Conservation (phyloP, 2,329 filamentous ascomycete genomes). For the Pyrenophora tritici-repentis region DNA sequence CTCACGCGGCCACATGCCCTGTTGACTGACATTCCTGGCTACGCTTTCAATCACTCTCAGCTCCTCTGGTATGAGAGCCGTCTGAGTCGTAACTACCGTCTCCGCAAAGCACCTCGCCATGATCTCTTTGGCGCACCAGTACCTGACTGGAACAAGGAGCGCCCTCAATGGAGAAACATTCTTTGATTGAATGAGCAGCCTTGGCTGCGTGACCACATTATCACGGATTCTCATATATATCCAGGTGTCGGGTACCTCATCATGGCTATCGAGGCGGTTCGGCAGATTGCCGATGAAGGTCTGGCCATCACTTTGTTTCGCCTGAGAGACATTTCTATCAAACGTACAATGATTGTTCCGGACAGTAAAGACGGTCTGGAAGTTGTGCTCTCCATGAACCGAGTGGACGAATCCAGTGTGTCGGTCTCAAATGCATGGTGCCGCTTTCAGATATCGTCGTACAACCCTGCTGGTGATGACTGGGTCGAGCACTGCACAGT, state of each 20-base stretch:
- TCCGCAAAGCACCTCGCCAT: constrained; percentile 7
- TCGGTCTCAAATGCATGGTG: neutral
- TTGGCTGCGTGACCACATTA: constrained; percentile 15
- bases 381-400: neutral
- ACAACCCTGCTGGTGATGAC: constrained; percentile 1
- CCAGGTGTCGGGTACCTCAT: constrained; percentile 4
- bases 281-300: constrained; percentile 7
- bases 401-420: constrained; percentile 1
- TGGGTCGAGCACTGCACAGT: constrained; percentile 2
- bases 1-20: constrained; percentile 20
- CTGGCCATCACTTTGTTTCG: neutral
- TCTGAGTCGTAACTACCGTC: constrained; percentile 3
- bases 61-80: constrained; percentile 28
- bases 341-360: constrained; percentile 2
- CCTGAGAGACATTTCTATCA: neutral
- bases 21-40: constrained; percentile 22
- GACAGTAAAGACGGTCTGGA: neutral
- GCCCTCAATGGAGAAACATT: constrained; percentile 5
- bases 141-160: neutral
- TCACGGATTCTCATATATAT: constrained; percentile 22
- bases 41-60: constrained; percentile 33
- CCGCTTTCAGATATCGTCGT: constrained; percentile 2
- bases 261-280: constrained; percentile 9
- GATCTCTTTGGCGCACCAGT: constrained; percentile 15
- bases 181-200: constrained; percentile 18